A percentile compares a stretch with the other conserved stretches of the same genome.
These are phyloP conservation scores for Madurella fahalii DNA, from an alignment of 2,329 filamentous ascomycete genomes.

Conservation along the genomic window DNA sequence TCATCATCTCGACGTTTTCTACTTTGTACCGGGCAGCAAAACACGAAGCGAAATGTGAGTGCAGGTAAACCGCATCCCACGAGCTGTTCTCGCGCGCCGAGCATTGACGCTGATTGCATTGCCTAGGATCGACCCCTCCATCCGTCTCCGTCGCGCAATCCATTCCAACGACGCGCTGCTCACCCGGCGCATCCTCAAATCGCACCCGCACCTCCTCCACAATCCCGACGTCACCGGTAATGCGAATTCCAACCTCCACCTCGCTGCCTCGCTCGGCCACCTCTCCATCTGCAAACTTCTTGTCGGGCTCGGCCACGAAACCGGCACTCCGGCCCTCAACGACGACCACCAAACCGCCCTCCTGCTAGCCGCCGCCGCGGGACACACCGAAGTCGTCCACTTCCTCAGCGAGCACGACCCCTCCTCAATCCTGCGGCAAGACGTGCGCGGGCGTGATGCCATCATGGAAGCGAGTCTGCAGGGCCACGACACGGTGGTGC, in stretches of 20 bases:
- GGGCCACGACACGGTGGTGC: constrained; percentile 61
- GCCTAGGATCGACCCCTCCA: constrained; percentile 68
- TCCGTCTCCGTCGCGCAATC: constrained; percentile 78
- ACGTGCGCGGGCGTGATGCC: constrained; percentile 66
- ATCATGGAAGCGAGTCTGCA: constrained; percentile 61
- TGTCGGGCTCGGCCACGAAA: constrained; percentile 70
- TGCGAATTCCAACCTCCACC: constrained; percentile 79
- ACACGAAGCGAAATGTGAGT: background rate
- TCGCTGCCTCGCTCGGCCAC: constrained; percentile 71
- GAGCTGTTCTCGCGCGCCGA: no score
- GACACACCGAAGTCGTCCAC: constrained; percentile 70
- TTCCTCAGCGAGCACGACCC: constrained; percentile 64
- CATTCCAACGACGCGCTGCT: constrained; percentile 67
- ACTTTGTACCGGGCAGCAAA: no score
- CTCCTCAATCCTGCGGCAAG: constrained; percentile 58
- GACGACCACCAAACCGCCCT: constrained; percentile 75
- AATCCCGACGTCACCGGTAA: constrained; percentile 72
- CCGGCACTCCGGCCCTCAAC: constrained; percentile 67
- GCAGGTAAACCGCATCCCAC: no score
- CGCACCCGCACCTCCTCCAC: constrained; percentile 65
- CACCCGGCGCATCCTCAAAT: constrained; percentile 70
- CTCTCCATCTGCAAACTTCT: constrained; percentile 65
- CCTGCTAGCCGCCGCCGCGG: constrained; percentile 68
- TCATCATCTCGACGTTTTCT: no score
- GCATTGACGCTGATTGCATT: background rate